Percentiles rank a stretch among this genome's conserved stretches.
Conservation (phyloP, 2,329 filamentous ascomycete genomes). For the Aureobasidium leucospermi region DNA sequence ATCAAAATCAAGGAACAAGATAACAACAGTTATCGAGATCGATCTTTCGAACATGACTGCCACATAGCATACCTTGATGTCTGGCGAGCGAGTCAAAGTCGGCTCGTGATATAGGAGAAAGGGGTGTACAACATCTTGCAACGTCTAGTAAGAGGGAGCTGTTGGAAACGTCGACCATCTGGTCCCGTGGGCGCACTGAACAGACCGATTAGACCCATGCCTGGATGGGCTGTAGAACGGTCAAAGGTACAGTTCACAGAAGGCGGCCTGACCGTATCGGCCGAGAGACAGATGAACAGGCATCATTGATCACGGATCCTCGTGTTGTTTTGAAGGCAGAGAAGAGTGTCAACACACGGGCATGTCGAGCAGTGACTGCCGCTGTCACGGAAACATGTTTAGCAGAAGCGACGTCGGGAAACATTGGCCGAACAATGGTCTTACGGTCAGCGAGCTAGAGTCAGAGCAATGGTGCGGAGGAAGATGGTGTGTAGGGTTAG, state of each 20-base stretch:
- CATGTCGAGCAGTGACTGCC: slow-evolving; percentile 5
- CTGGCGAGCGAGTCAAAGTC: neutral
- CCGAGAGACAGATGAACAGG: neutral
- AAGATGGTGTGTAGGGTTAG: neutral
- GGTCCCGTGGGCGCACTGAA: neutral
- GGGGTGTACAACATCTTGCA: neutral
- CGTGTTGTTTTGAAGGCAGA: neutral
- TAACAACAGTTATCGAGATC: slow-evolving; percentile 1
- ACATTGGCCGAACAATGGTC: neutral
- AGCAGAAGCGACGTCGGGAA: neutral
- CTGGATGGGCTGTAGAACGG: neutral
- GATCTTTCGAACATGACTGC: neutral
- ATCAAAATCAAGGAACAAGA: slow-evolving; percentile 1
- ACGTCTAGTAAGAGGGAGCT: slow-evolving; percentile 1
- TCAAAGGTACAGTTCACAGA: neutral
- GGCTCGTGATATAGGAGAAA: neutral
- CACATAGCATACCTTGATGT: neutral
- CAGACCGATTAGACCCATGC: neutral
- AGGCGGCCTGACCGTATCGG: neutral
- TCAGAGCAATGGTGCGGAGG: neutral
- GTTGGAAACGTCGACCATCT: neutral
- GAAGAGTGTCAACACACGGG: neutral
- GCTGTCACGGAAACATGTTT: neutral
- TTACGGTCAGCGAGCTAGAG: slow-evolving; percentile 4
- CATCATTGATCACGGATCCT: neutral